These are phyloP conservation scores for Dothistroma septosporum DNA, from an alignment of 2,329 filamentous ascomycete species.

Conservation along the genomic window DNA sequence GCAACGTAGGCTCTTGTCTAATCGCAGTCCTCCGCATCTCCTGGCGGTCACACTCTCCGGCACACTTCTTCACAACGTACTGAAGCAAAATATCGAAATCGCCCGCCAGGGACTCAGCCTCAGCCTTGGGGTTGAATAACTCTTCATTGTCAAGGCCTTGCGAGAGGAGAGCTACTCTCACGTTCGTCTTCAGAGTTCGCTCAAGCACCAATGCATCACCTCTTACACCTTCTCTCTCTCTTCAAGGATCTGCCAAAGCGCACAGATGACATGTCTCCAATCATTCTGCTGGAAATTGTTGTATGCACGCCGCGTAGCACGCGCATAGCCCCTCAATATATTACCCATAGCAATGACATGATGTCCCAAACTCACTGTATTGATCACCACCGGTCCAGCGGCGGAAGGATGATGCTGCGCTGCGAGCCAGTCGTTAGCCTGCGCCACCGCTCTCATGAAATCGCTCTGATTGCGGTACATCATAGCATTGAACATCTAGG, in stretches of 20 bases:
- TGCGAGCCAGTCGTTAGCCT: conserved; percentile 13
- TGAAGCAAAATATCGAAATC: conserved; percentile 14
- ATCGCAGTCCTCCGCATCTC: conserved; percentile 34
- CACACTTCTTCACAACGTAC: conserved; percentile 7
- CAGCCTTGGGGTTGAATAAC: conserved; percentile 6
- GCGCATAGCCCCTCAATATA: conserved; percentile 10
- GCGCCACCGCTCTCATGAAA: conserved; percentile 11
- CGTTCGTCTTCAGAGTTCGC: conserved; percentile 2
- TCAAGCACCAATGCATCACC: conserved; percentile 11
- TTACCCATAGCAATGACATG: conserved; percentile 18
- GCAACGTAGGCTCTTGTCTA: neutral
- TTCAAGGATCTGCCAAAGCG: conserved; percentile 11
- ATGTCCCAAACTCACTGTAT: conserved; percentile 4
- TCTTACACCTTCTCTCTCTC: conserved; percentile 1
- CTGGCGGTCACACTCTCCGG: conserved; percentile 7
- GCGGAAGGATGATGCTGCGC: conserved; percentile 8
- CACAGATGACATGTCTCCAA: conserved; percentile 10
- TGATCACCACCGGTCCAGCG: conserved; percentile 10
- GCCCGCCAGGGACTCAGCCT: conserved; percentile 2
- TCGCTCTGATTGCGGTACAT: conserved; percentile 7
- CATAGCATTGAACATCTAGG: conserved; percentile 6
- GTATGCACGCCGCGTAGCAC: conserved; percentile 7
- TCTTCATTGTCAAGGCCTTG: conserved; percentile 1
- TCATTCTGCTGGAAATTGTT: conserved; percentile 1
- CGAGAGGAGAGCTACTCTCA: conserved; percentile 4